Conservation (phyloP, 179 eudicot genomes). For the Spergularia azorica region DNA sequence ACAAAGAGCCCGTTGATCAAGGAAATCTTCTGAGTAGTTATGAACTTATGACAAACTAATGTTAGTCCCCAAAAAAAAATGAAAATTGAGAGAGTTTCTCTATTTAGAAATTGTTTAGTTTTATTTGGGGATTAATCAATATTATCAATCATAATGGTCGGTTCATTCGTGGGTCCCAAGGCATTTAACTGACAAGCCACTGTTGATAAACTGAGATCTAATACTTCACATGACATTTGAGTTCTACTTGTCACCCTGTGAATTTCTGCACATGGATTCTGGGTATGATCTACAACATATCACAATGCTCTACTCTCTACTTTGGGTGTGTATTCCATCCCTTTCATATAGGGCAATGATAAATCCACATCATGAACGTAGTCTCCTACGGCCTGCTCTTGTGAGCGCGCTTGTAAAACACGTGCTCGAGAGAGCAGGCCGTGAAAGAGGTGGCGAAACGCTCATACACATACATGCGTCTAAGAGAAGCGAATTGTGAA, state of each 20-base stretch:
- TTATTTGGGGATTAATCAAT: constrained; percentile 9
- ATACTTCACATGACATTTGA: constrained; percentile 26
- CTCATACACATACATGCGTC: no score
- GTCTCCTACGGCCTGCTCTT: background rate
- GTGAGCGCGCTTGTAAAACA: background rate
- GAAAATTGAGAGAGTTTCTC: constrained; percentile 16
- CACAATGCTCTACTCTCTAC: background rate
- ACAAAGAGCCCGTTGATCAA: constrained; percentile 1
- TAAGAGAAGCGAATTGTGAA: no score
- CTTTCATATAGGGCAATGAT: no score
- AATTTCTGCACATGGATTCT: constrained; percentile 2
- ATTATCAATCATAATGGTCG: constrained; percentile 37
- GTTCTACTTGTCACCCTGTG: constrained; percentile 16
- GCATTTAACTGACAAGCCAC: constrained; percentile 17
- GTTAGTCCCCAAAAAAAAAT: constrained; percentile 15
- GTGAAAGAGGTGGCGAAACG: background rate
- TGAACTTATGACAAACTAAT: constrained; percentile 14
- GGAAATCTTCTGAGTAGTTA: background rate
- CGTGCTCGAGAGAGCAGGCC: background rate
- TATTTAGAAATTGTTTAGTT: constrained; percentile 14
- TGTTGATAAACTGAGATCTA: constrained; percentile 14
- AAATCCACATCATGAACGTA: no score
- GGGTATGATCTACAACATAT: background rate
- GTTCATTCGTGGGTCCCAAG: constrained; percentile 30
- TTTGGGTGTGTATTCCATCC: background rate